These are phyloP conservation scores for Fraxinus quadrangulata DNA, from an alignment of 257 asterid genomes.

Conservation along the genomic window DNA sequence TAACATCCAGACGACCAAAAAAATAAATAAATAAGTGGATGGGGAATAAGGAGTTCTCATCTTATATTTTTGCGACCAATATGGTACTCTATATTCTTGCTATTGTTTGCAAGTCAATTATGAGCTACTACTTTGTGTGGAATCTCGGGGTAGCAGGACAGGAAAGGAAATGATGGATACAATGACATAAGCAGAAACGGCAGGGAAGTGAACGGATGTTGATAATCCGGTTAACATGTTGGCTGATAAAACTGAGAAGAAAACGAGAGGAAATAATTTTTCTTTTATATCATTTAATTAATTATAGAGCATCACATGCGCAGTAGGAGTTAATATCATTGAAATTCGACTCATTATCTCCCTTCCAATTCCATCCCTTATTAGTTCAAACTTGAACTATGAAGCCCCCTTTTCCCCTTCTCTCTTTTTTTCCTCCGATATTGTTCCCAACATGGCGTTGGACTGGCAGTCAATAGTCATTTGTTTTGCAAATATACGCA, in stretches of 20 bases:
- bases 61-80: background rate
- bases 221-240: slow-evolving; percentile 1
- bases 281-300: background rate
- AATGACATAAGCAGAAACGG: background rate
- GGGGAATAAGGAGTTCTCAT: background rate
- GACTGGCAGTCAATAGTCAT: background rate
- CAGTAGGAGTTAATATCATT: slow-evolving; percentile 5
- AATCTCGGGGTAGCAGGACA: background rate
- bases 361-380: background rate
- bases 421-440: background rate
- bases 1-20: background rate
- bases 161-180: background rate
- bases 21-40: background rate
- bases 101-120: slow-evolving; percentile 5
- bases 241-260: slow-evolving; percentile 12
- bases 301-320: background rate
- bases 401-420: background rate
- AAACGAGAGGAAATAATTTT: slow-evolving; percentile 3
- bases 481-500: background rate
- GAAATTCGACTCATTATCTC: background rate
- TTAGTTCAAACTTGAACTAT: background rate
- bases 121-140: slow-evolving; percentile 4
- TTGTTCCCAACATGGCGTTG: background rate
- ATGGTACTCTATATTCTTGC: background rate
- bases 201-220: background rate